Evolutionary conservation across 1,139 yeast genomes (phyloP).

Genomic region (Lodderomyces beijingensis): DNA sequence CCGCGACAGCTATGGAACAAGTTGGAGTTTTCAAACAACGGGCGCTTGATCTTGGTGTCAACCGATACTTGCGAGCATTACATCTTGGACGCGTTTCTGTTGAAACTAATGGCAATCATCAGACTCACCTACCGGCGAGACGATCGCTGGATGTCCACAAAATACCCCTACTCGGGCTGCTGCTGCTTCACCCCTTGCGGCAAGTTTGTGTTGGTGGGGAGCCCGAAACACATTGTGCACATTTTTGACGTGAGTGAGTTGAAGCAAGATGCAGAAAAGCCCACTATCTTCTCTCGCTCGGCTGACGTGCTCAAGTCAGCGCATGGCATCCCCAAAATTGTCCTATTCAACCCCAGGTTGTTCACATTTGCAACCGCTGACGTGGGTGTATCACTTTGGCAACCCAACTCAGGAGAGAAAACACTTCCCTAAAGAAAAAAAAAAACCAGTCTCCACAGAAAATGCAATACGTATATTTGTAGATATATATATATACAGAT

Average conservation of each 20-base stretch:
- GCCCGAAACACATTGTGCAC: conserved; percentile 53
- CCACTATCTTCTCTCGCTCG: conserved; percentile 9
- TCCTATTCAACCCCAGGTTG: conserved; percentile 74
- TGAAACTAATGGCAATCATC: conserved; percentile 51
- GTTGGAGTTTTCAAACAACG: conserved; percentile 80
- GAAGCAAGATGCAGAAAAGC: conserved; percentile 19
- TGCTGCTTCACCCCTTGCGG: conserved; percentile 82
- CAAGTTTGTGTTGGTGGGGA: conserved; percentile 59
- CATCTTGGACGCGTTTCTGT: conserved; percentile 69
- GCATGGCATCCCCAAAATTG: conserved; percentile 51
- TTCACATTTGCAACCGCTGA: conserved; percentile 83
- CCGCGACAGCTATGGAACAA: conserved; percentile 51
- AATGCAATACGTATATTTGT: too few species aligned
- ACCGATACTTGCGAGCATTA: conserved; percentile 54
- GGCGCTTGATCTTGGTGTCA: conserved; percentile 64
- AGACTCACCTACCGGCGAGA: conserved; percentile 17
- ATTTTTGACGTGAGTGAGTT: conserved; percentile 58
- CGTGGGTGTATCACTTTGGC: conserved; percentile 43
- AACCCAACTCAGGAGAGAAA: too few species aligned
- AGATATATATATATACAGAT: too few species aligned
- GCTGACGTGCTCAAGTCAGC: conserved; percentile 20
- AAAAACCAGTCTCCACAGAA: conserved; percentile 2
- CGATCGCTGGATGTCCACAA: conserved; percentile 23
- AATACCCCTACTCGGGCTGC: conserved; percentile 56
- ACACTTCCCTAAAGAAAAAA: too few species aligned